Evolutionary conservation across 495 filamentous ascomycete species (phyloP).

Genomic region (Aspergillus sclerotioniger): DNA sequence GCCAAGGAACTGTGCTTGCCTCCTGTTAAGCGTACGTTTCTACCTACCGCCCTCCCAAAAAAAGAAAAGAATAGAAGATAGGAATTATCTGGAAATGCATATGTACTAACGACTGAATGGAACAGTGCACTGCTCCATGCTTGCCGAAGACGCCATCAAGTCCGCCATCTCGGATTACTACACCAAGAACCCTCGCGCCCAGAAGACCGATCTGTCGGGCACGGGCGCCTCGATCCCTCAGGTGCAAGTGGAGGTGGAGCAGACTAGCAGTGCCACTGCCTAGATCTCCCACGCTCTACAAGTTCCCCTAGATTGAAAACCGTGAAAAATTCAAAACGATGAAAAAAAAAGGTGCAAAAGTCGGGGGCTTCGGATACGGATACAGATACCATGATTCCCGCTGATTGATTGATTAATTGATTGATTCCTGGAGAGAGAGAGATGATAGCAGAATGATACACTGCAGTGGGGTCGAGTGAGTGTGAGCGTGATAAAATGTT

Average conservation of each 20-base stretch:
- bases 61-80: no score
- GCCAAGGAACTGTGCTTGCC: constrained; percentile 96
- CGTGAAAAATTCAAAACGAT: not conserved
- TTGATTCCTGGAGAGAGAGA: no score
- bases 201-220: constrained; percentile 69
- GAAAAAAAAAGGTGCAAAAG: not conserved
- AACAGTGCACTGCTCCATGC: constrained; percentile 89
- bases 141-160: constrained; percentile 99
- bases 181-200: constrained; percentile 82
- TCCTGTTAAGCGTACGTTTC: constrained; percentile 81
- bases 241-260: constrained; percentile 46
- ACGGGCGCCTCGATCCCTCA: constrained; percentile 59
- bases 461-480: no score
- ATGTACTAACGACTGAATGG: constrained; percentile 1
- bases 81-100: not conserved
- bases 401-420: no score
- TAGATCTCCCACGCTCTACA: not conserved
- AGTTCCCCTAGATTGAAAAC: not conserved
- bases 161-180: constrained; percentile 98
- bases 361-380: no score
- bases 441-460: no score
- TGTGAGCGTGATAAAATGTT: no score
- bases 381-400: no score
- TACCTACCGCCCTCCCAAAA: not conserved
- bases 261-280: constrained; percentile 28